phyloP scores from a whole-genome alignment of 2,329 filamentous ascomycete species.

The Aspergillus udagawae region DNA sequence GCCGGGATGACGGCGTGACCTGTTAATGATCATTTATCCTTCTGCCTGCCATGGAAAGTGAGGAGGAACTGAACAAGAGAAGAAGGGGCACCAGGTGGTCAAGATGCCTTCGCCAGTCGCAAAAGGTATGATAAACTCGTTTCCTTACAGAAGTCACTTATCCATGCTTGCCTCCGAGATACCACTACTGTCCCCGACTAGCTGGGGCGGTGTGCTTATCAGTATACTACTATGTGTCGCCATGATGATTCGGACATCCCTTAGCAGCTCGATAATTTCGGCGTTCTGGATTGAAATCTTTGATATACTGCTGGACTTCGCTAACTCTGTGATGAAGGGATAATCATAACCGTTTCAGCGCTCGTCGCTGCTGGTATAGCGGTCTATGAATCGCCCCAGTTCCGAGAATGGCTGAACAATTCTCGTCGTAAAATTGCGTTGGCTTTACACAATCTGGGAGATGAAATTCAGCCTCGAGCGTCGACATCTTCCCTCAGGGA shows the following conservation, averaged over 20 bases:
- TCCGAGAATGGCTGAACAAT: conserved; percentile 59
- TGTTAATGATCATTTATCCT: conserved; percentile 10
- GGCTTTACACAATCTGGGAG: conserved; percentile 56
- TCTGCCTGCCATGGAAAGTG: conserved; percentile 3
- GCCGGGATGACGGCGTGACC: conserved; percentile 4
- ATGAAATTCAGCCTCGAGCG: conserved; percentile 53
- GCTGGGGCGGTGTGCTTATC: conserved; percentile 31
- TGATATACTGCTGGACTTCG: no score
- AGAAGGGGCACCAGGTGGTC: conserved; percentile 3
- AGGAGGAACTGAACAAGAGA: background rate
- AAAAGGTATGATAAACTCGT: conserved; percentile 37
- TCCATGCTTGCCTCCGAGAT: background rate
- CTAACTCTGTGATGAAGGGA: conserved; percentile 43
- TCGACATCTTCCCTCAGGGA: conserved; percentile 25
- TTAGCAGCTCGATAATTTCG: no score
- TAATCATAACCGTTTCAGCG: conserved; percentile 59
- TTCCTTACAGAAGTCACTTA: conserved; percentile 1
- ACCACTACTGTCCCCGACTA: conserved; percentile 5
- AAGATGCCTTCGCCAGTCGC: conserved; percentile 46
- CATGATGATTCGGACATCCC: conserved; percentile 2
- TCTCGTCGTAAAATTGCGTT: conserved; percentile 59
- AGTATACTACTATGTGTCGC: conserved; percentile 9
- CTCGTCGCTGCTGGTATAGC: conserved; percentile 60
- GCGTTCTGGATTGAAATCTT: no score
- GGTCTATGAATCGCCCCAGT: conserved; percentile 60